These are phyloP conservation scores for Flaveria linearis DNA, from an alignment of 129 eudicot genomes.

Conservation along the genomic window DNA sequence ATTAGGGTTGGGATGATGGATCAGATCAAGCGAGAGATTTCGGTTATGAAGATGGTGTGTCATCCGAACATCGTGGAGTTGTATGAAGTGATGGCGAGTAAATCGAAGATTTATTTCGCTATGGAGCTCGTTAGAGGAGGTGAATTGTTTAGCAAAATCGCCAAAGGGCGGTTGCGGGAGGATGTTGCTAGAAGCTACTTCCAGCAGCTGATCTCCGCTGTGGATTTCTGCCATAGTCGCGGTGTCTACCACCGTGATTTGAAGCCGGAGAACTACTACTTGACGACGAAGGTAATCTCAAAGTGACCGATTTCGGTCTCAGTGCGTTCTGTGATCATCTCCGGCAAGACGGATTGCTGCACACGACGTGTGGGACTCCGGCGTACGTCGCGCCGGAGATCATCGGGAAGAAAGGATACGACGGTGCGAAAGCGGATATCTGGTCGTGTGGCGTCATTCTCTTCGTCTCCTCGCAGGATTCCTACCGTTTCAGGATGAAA, in stretches of 20 bases:
- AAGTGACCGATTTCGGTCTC: constrained; percentile 44
- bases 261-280: constrained; percentile 40
- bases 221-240: constrained; percentile 45
- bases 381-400: constrained; percentile 48
- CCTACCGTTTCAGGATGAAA: constrained; percentile 42
- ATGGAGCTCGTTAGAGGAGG: constrained; percentile 49
- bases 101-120: constrained; percentile 45
- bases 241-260: constrained; percentile 47
- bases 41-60: constrained; percentile 43
- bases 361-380: constrained; percentile 45
- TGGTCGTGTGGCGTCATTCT: constrained; percentile 47
- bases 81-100: constrained; percentile 45
- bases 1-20: constrained; percentile 45
- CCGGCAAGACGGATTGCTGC: constrained; percentile 41
- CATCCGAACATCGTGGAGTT: constrained; percentile 45
- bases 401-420: constrained; percentile 42
- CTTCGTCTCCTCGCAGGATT: constrained; percentile 43
- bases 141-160: constrained; percentile 38
- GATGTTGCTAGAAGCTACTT: constrained; percentile 45
- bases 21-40: constrained; percentile 43
- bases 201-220: constrained; percentile 41
- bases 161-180: constrained; percentile 36
- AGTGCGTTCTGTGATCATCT: constrained; percentile 45
- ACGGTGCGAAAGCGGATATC: constrained; percentile 44
- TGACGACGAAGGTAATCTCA: constrained; percentile 43